Evolutionary conservation across 495 filamentous ascomycete species (phyloP), one percentile per base, ranked within the genome.

Genomic region (Acidiella bohemica): DNA sequence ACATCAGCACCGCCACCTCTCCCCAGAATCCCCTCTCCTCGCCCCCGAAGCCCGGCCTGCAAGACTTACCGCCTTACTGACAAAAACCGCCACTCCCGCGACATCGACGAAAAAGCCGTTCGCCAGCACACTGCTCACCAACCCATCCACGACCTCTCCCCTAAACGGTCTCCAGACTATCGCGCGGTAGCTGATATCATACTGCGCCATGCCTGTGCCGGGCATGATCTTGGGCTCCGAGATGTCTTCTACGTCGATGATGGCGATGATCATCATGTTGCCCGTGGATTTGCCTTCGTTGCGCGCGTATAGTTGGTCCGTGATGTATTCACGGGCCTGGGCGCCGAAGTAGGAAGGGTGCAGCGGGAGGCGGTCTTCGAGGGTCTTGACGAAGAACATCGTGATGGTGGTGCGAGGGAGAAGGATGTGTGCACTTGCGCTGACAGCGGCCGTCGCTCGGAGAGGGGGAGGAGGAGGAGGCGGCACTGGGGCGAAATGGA

Each of bases 311-410:
- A 97, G 75, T 47, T 85, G 80, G 36, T 76, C 75, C 28, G 80
- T 84, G 6, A 97, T 76, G 53, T 92, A 77, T 39, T 92, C 80
- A 38, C 82, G 77, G 70, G 93, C 86, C 52, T 86, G 81, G 26
- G 81, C 75, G 42, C 84, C 84, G 57, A 97, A 96, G 64, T 86
- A 96, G 19, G 90, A 95, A 23, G 90, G 90, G 59, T 97, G 92
- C 51, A 97, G 72, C 36, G 83, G 81, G 47, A 97, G 88, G 49
- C 78, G 72, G 53, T 86, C 84, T 64, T 93, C 84, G 57, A 96
- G 78, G 48, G 92, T 82, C 62, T 93, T 80, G 53, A 97, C 80
- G 67, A 97, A 97, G 60, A 95, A 97, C 90, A 96, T 97, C 7
- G 33, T 22, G 5, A 19, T 8, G 14, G 33, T 18, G 13, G 9